These are phyloP conservation scores for Podaxis mareebaensis DNA, from an alignment of 768 basidiomycete species.

Conservation along the genomic window DNA sequence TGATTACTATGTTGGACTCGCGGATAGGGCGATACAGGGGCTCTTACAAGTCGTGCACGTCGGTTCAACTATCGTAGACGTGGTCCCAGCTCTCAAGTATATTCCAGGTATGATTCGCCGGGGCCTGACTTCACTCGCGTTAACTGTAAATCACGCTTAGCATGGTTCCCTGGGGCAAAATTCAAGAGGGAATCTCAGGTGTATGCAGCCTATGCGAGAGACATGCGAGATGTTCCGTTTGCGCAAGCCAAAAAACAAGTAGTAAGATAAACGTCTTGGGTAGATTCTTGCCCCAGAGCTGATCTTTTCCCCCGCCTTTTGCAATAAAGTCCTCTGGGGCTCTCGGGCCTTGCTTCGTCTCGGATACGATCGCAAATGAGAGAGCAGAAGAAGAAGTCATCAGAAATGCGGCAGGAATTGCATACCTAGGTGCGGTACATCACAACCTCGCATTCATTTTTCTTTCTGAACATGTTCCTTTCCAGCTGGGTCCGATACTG, in stretches of 20 bases:
- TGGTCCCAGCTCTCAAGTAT: conserved; percentile 31
- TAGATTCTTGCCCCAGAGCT: background rate
- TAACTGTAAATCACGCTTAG: conserved; percentile 9
- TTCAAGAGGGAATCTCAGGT: conserved; percentile 32
- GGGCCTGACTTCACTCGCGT: background rate
- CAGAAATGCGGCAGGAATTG: conserved; percentile 39
- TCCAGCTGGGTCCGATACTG: conserved; percentile 15
- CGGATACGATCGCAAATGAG: conserved; percentile 29
- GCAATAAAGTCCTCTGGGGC: conserved; percentile 24
- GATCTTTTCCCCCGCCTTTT: background rate
- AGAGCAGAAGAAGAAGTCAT: conserved; percentile 16
- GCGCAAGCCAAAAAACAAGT: conserved; percentile 25
- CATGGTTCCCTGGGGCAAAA: conserved; percentile 40
- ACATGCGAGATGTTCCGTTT: conserved; percentile 29
- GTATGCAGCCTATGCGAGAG: conserved; percentile 22
- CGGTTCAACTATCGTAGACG: conserved; percentile 42
- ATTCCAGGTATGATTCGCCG: conserved; percentile 26
- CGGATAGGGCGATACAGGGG: conserved; percentile 23
- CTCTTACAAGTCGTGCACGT: conserved; percentile 32
- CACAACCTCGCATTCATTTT: background rate
- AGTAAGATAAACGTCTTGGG: conserved; percentile 19
- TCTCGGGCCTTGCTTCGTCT: conserved; percentile 26
- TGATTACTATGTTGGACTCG: conserved; percentile 37
- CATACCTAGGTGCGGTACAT: conserved; percentile 36
- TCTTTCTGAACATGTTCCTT: conserved; percentile 2